Percentiles rank a stretch among this genome's conserved stretches.
Evolutionary conservation across 2,329 filamentous ascomycete species (phyloP).

Genomic region (Paracoccidioides brasiliensis): DNA sequence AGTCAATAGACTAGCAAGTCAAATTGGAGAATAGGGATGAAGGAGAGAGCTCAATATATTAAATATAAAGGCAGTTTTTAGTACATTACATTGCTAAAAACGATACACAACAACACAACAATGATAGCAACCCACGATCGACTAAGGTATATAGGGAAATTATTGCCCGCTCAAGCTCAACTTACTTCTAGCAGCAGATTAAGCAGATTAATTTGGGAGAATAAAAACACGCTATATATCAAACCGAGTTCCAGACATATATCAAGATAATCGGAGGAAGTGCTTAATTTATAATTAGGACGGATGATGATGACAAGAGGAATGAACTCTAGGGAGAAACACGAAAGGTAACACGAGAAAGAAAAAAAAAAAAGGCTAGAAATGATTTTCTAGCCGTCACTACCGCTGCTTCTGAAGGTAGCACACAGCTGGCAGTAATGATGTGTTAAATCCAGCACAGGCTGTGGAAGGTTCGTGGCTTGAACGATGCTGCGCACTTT

Average conservation of each 20-base stretch:
- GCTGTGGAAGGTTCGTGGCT: conserved; percentile 83
- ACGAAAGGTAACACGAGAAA: background rate
- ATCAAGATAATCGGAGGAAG: background rate
- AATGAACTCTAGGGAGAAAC: background rate
- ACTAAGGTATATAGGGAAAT: conserved; percentile 6
- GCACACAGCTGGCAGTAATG: conserved; percentile 92
- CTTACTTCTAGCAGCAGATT: background rate
- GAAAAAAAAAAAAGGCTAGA: background rate
- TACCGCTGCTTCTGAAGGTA: conserved; percentile 87
- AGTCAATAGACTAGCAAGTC: too few species aligned
- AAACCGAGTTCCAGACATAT: background rate
- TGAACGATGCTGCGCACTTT: conserved; percentile 97
- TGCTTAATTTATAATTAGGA: background rate
- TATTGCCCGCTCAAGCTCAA: conserved; percentile 6
- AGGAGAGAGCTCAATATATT: too few species aligned
- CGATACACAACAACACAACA: background rate
- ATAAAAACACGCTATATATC: background rate
- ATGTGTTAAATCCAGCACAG: conserved; percentile 86
- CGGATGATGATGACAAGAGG: conserved; percentile 5
- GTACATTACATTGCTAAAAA: too few species aligned
- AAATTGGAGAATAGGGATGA: too few species aligned
- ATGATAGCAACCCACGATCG: background rate
- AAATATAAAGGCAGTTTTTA: too few species aligned
- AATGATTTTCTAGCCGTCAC: conserved; percentile 52
- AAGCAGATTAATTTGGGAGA: too few species aligned